Evolutionary conservation across 2,329 filamentous ascomycete species (phyloP).

Genomic region (Macrophomina phaseolina): DNA sequence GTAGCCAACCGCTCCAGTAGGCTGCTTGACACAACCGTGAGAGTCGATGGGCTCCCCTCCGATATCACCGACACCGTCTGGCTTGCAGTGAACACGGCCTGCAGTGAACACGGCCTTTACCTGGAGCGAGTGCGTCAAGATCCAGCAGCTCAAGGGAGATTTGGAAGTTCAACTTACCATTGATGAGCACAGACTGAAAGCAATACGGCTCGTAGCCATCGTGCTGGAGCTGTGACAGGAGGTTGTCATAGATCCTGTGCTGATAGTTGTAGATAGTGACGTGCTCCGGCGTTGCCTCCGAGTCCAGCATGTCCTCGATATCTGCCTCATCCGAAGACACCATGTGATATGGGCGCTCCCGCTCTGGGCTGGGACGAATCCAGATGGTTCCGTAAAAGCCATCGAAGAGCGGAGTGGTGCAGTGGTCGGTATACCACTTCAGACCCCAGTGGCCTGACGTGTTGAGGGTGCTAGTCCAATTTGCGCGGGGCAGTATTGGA

Average conservation of each 20-base stretch:
- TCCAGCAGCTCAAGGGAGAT: no score
- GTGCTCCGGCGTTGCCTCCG: constrained; percentile 2
- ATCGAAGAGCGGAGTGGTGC: constrained; percentile 8
- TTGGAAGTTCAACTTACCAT: background rate
- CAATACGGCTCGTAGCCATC: constrained; percentile 6
- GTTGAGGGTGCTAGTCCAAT: constrained; percentile 5
- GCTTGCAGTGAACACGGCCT: constrained; percentile 8
- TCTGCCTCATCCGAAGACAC: constrained; percentile 7
- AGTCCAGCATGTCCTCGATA: constrained; percentile 6
- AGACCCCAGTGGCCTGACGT: background rate
- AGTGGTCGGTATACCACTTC: constrained; percentile 4
- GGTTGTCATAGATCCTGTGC: background rate
- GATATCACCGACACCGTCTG: background rate
- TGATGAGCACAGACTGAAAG: constrained; percentile 3
- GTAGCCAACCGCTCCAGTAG: background rate
- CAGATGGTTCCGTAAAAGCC: constrained; percentile 7
- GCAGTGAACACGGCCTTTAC: constrained; percentile 10
- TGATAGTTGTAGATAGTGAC: constrained; percentile 4
- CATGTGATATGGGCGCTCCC: background rate
- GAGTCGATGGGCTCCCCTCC: background rate
- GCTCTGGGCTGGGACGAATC: constrained; percentile 3
- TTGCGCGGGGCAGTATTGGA: background rate
- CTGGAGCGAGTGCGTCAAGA: background rate
- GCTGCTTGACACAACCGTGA: background rate
- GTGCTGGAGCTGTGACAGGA: background rate